phyloP scores from a whole-genome alignment of 2,329 filamentous ascomycete species.

The Zopfia rhizophila region DNA sequence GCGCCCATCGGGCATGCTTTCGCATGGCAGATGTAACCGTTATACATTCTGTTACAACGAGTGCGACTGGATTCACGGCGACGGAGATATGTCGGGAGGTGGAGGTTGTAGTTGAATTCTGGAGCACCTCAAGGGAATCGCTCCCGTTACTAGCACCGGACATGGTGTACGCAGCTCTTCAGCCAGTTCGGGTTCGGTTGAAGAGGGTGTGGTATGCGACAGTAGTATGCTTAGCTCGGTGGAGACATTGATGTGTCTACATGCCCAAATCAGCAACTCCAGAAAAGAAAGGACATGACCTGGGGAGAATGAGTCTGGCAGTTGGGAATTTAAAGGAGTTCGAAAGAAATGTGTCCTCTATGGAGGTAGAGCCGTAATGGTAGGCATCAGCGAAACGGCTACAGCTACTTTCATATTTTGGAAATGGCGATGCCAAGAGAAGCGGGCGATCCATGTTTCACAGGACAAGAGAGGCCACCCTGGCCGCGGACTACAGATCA shows the following conservation, averaged over 20 bases:
- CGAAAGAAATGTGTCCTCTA: slow-evolving; percentile 24
- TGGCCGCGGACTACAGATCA: slow-evolving; percentile 14
- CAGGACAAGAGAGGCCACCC: slow-evolving; percentile 14
- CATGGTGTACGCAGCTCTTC: slow-evolving; percentile 32
- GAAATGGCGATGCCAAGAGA: slow-evolving; percentile 16
- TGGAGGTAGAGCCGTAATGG: slow-evolving; percentile 12
- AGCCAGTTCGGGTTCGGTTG: slow-evolving; percentile 9
- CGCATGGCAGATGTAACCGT: slow-evolving; percentile 98
- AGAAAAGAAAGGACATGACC: slow-evolving; percentile 37
- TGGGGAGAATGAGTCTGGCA: not conserved
- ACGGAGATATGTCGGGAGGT: slow-evolving; percentile 68
- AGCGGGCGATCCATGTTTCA: slow-evolving; percentile 12
- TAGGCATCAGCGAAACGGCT: slow-evolving; percentile 30
- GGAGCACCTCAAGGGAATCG: slow-evolving; percentile 35
- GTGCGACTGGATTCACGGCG: slow-evolving; percentile 87
- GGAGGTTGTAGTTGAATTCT: slow-evolving; percentile 33
- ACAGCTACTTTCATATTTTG: slow-evolving; percentile 14
- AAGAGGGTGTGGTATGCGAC: slow-evolving; percentile 26
- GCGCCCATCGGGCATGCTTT: slow-evolving; percentile 94
- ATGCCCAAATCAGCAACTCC: slow-evolving; percentile 36
- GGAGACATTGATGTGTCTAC: slow-evolving; percentile 38
- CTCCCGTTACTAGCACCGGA: slow-evolving; percentile 33
- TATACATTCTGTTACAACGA: slow-evolving; percentile 99
- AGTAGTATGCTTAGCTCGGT: slow-evolving; percentile 31
- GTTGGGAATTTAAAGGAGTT: slow-evolving; percentile 2